Evolutionary conservation across 768 basidiomycete species (phyloP).

Genomic region (Mrakia gelida): DNA sequence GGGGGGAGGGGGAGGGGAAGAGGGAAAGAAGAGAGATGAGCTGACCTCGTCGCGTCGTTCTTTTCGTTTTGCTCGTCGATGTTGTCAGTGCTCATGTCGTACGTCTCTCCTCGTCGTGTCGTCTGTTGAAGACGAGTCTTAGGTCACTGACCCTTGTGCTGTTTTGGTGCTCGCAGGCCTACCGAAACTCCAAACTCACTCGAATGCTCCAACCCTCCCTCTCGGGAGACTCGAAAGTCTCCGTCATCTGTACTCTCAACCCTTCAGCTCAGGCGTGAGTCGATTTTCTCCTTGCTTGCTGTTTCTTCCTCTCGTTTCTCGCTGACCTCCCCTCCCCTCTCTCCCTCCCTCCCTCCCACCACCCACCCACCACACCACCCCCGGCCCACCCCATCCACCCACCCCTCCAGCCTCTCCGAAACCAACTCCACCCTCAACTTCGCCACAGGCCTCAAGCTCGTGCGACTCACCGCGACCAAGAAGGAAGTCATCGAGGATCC

Average conservation of each 20-base stretch:
- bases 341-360: neutral
- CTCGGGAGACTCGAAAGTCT: slow-evolving; percentile 90
- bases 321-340: neutral
- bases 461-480: slow-evolving; percentile 75
- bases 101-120: neutral
- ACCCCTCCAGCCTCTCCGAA: slow-evolving; percentile 56
- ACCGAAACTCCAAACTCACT: slow-evolving; percentile 47
- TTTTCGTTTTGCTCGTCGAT: too few species aligned
- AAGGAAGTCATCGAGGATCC: slow-evolving; percentile 83
- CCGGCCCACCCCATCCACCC: neutral
- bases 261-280: slow-evolving; percentile 62
- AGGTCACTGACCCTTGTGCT: neutral
- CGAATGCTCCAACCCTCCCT: slow-evolving; percentile 91
- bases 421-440: slow-evolving; percentile 84
- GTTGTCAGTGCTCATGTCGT: neutral
- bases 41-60: too few species aligned
- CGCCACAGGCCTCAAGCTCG: slow-evolving; percentile 48
- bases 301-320: too few species aligned
- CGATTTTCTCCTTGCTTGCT: too few species aligned
- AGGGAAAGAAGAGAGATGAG: too few species aligned
- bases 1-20: too few species aligned
- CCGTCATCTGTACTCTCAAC: slow-evolving; percentile 92
- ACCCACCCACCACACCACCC: too few species aligned
- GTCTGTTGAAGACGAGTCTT: neutral
- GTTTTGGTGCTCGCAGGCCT: neutral